Evolutionary conservation across 108 stramenopile genomes (phyloP), one percentile per base, ranked within the genome.

Genomic region (Fistulifera pelliculosa): DNA sequence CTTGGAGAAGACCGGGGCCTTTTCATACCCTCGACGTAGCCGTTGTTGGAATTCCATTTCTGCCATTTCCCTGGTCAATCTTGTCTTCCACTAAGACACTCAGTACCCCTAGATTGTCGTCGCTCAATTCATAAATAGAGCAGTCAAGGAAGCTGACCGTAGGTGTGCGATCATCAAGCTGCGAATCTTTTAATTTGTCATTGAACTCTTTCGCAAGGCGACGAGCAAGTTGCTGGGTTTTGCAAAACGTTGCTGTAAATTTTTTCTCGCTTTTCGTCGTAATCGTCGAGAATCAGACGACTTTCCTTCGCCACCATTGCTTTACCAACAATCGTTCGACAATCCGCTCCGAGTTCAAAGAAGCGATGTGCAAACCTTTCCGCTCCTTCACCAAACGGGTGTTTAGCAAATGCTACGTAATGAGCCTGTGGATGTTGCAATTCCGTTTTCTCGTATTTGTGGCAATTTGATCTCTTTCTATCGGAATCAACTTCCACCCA

Each of bases 21-120:
- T 38, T 40, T 45, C n/a, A 17, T 38, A 23, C 68, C 62, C 25
- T 55, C 28, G 11, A 69, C 65, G 25, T 27, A 50, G 28, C 73
- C 77, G 16, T 55, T 56, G 45, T 81, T 81, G 47, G 75, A 66
- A 43, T 71, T 81, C 70, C 72, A 81, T 48, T 81, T 81, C 0
- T 48, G 60, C 79, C 79, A 81, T 15, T 39, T 11, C 49, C 74
- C 15, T 61, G 51, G 13, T 74, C 66, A 51, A 51, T 17, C 8
- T 35, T 35, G 8, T 35, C 31, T 35, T 35, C 31, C 31, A 35
- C 31, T 35, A 35, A 35, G 31, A 51, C 50, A 27, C 50, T 51
- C 50, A 16, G 17, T 23, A 27, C 5, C 5, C 50, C 50, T 27
- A 10, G 15, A 24, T 8, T 35, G 13, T 26, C 19, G 41, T 66